Evolutionary conservation across 164 flowering plant species (phyloP), one percentile per base, ranked within the genome.

Genomic region (Vitis riparia): DNA sequence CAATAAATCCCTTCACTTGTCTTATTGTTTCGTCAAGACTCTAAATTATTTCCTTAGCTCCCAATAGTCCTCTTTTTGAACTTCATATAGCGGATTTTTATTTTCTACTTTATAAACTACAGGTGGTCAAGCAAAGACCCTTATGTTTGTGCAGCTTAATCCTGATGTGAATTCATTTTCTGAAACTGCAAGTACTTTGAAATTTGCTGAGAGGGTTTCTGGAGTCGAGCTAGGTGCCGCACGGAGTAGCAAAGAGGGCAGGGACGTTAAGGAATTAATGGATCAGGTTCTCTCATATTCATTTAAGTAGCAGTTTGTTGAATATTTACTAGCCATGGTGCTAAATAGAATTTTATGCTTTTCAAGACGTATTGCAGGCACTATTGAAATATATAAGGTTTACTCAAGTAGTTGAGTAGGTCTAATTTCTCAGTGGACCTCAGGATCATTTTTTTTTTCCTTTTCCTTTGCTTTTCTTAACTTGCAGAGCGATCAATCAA

Each of bases 191-290:
- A 93, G 99, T 75, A 92, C 98, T 53, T 80, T 96, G 73, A 96
- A 93, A 81, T 93, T 96, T 84, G 99, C 99, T 13, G 99, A 96
- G 75, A 85, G 99, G 73, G 98, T 88, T 17, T 93, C 99, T 19
- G 99, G 99, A 27, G 90, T 96, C 65, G 99, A 96, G 85, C 81
- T 96, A 1, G 99, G 99, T 55, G 97, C 99, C 67, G 98, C 99
- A 56, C 64, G 78, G 60, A 93, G 93, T 79, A 90, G 78, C 82
- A 96, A 92, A 81, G 98, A 93, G 63, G 92, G 96, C 27, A 86
- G 77, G 71, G 97, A 95, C 76, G 91, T 89, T 56, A 78, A 81
- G 66, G 97, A 93, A 56, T 77, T 96, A 56, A 86, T 92, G 93
- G 98, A 93, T 19, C 99, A 91, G 97, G 99, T 96, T 29, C 30